These are phyloP conservation scores for Nitzschia inconspicua DNA, from an alignment of 108 stramenopile genomes.

Conservation along the genomic window DNA sequence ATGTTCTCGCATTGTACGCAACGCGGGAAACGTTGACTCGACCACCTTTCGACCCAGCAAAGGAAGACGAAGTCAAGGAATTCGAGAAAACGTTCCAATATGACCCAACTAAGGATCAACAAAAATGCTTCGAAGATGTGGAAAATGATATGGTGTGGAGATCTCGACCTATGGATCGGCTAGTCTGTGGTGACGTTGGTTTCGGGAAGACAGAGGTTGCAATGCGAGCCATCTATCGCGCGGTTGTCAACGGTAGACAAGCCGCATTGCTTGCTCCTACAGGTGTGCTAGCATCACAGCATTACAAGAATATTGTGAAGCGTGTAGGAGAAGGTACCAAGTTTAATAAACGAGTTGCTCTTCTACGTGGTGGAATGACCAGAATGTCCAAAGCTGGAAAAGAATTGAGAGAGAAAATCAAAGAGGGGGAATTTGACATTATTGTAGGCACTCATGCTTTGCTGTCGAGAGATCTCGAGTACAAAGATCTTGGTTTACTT, in stretches of 20 bases:
- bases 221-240: conserved; percentile 82
- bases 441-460: conserved; percentile 95
- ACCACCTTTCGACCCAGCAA: conserved; percentile 63
- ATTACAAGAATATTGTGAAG: conserved; percentile 70
- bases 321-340: conserved; percentile 67
- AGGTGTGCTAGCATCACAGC: conserved; percentile 91
- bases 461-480: conserved; percentile 67
- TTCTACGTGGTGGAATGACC: conserved; percentile 73
- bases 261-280: conserved; percentile 94
- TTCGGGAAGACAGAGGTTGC: conserved; percentile 98
- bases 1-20: conserved; percentile 64
- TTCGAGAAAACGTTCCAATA: conserved; percentile 77
- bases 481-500: conserved; percentile 86
- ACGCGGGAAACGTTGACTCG: conserved; percentile 60
- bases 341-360: conserved; percentile 52
- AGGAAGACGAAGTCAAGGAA: conserved; percentile 52
- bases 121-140: conserved; percentile 80
- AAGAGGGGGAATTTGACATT: conserved; percentile 63
- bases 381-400: conserved; percentile 66
- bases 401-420: conserved; percentile 64
- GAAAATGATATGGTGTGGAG: conserved; percentile 96
- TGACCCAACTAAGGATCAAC: conserved; percentile 87
- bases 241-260: conserved; percentile 82
- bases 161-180: conserved; percentile 91
- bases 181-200: conserved; percentile 96